Evolutionary conservation across 306 rosid species (phyloP).

Genomic region (Quillaja saponaria): DNA sequence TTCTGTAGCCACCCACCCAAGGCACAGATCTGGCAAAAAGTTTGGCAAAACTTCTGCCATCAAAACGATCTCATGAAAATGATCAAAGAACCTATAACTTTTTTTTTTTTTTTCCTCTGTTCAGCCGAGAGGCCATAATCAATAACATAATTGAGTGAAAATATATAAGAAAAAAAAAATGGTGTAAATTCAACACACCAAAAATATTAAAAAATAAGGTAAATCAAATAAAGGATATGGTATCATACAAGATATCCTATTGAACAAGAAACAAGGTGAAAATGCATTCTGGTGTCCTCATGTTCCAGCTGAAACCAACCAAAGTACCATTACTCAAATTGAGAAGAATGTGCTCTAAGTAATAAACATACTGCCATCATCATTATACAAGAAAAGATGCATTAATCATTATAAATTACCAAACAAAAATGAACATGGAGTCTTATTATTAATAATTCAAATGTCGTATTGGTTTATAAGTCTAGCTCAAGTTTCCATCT

Average conservation of each 20-base stretch:
- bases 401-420: too few relatives aligned
- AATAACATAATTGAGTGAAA: background rate
- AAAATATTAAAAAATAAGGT: too few relatives aligned
- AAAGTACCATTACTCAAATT: too few relatives aligned
- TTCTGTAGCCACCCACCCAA: slow-evolving; percentile 79
- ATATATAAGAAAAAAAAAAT: background rate
- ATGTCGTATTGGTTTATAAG: too few relatives aligned
- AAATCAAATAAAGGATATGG: slow-evolving; percentile 9
- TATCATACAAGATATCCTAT: background rate
- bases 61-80: slow-evolving; percentile 59
- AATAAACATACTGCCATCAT: too few relatives aligned
- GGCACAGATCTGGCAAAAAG: slow-evolving; percentile 96
- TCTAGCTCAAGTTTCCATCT: too few relatives aligned
- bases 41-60: slow-evolving; percentile 73
- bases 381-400: too few relatives aligned
- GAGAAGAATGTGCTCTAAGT: too few relatives aligned
- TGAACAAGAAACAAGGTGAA: background rate
- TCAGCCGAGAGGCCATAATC: background rate
- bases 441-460: too few relatives aligned
- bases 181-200: background rate
- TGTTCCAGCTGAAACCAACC: too few relatives aligned
- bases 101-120: slow-evolving; percentile 1
- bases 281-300: too few relatives aligned
- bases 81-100: slow-evolving; percentile 9
- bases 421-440: too few relatives aligned